Percentiles rank a stretch among this genome's conserved stretches.
These are phyloP conservation scores for Fonsecaea monophora DNA, from an alignment of 2,329 filamentous ascomycete species.

Conservation along the genomic window DNA sequence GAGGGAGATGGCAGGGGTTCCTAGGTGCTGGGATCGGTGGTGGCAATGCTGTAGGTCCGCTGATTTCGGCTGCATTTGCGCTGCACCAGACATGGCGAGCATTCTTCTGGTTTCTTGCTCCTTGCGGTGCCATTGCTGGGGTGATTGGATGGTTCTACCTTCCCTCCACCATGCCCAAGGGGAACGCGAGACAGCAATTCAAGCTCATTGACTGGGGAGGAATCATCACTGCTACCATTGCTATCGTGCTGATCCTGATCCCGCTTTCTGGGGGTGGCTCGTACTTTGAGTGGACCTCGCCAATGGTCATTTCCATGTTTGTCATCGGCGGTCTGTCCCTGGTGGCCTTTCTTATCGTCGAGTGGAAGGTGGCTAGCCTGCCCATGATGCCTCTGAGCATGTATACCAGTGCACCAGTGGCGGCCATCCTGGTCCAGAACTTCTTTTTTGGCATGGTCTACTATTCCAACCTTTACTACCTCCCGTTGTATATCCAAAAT, in stretches of 20 bases:
- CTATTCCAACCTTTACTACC: constrained; percentile 20
- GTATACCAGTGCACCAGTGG: constrained; percentile 17
- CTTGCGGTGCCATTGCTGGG: constrained; percentile 57
- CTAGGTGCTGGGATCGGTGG: constrained; percentile 50
- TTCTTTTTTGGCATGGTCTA: constrained; percentile 25
- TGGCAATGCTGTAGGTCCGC: constrained; percentile 56
- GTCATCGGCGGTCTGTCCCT: constrained; percentile 56
- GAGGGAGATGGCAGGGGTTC: constrained; percentile 58
- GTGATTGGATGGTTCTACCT: constrained; percentile 59
- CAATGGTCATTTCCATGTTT: constrained; percentile 67
- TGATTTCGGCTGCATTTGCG: constrained; percentile 56
- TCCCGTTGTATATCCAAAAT: constrained; percentile 21
- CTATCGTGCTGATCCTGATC: constrained; percentile 66
- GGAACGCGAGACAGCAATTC: constrained; percentile 56
- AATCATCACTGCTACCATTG: constrained; percentile 61
- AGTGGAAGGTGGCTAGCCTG: constrained; percentile 62
- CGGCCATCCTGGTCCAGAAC: constrained; percentile 22
- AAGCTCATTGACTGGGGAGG: constrained; percentile 67
- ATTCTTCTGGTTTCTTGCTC: constrained; percentile 60
- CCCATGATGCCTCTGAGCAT: constrained; percentile 61
- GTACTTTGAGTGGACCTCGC: constrained; percentile 63
- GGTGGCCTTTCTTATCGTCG: constrained; percentile 60
- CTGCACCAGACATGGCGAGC: constrained; percentile 54
- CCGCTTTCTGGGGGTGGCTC: constrained; percentile 67
- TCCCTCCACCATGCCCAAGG: constrained; percentile 58